These are phyloP conservation scores for Colletotrichum cordylinicola DNA, from an alignment of 2,329 filamentous ascomycete genomes.

Conservation along the genomic window DNA sequence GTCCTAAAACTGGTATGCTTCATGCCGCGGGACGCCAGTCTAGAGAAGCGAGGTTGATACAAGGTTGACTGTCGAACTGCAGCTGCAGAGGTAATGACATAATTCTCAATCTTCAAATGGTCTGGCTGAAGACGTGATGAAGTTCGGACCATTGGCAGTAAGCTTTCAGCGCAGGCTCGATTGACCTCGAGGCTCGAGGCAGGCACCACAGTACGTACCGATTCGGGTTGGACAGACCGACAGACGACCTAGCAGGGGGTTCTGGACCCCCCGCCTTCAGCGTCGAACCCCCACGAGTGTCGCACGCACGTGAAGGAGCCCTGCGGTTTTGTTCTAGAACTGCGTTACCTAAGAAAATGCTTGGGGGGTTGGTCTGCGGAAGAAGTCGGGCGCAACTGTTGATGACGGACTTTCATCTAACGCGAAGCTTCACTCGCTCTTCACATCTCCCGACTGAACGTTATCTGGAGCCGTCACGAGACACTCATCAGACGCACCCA, in stretches of 20 bases:
- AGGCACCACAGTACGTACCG: background rate
- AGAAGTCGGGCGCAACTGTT: background rate
- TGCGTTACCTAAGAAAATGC: background rate
- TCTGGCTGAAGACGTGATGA: background rate
- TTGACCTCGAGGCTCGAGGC: background rate
- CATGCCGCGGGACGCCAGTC: background rate
- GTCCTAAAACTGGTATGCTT: background rate
- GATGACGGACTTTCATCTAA: background rate
- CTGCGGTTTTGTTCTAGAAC: background rate
- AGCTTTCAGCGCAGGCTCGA: background rate
- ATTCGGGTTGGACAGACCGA: background rate
- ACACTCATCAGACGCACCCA: background rate
- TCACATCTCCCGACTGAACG: background rate
- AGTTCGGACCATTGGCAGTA: background rate
- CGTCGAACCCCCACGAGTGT: background rate
- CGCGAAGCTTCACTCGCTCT: background rate
- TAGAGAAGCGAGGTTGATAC: background rate
- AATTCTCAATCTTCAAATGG: background rate
- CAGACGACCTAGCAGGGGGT: background rate
- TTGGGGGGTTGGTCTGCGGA: background rate
- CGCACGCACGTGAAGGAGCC: background rate
- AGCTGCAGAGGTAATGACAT: background rate
- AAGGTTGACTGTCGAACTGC: background rate
- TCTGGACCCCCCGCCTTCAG: background rate
- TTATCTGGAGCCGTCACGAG: background rate